These are phyloP conservation scores for Termitomyces sp. DNA, from an alignment of 768 basidiomycete species.

Conservation along the genomic window DNA sequence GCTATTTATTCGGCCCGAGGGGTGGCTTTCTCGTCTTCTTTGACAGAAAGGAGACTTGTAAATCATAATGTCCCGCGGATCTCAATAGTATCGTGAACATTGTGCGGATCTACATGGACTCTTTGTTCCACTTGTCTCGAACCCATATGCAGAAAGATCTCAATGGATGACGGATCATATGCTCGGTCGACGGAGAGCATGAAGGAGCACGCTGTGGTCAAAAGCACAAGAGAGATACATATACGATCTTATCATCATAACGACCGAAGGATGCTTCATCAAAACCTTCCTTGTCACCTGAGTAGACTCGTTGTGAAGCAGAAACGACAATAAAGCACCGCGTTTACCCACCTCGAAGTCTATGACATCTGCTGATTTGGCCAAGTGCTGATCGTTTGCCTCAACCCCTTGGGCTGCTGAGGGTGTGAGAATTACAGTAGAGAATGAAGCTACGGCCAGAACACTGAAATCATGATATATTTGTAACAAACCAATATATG, in stretches of 20 bases:
- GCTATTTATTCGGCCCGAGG: conserved; percentile 8
- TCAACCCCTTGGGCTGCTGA: background rate
- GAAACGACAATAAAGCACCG: background rate
- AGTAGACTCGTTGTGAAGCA: background rate
- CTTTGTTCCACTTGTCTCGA: background rate
- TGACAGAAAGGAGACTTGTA: conserved; percentile 5
- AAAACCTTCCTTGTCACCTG: background rate
- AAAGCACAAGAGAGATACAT: background rate
- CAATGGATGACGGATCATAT: background rate
- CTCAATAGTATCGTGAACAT: background rate
- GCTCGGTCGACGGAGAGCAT: background rate
- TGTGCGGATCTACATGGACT: background rate
- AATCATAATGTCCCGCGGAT: background rate
- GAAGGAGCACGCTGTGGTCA: too few relatives aligned
- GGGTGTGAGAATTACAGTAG: background rate
- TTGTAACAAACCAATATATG: background rate
- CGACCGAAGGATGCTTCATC: background rate
- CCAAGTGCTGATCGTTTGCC: background rate
- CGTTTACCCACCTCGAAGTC: background rate
- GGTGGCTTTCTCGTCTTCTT: background rate
- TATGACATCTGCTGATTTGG: background rate
- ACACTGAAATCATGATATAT: background rate
- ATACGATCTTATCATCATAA: background rate
- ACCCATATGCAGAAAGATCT: background rate
- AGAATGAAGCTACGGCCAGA: background rate